Percentiles rank a stretch among this genome's conserved stretches.
These are phyloP conservation scores for Plectosphaerella sp. DNA, from an alignment of 2,329 filamentous ascomycete genomes.

Conservation along the genomic window DNA sequence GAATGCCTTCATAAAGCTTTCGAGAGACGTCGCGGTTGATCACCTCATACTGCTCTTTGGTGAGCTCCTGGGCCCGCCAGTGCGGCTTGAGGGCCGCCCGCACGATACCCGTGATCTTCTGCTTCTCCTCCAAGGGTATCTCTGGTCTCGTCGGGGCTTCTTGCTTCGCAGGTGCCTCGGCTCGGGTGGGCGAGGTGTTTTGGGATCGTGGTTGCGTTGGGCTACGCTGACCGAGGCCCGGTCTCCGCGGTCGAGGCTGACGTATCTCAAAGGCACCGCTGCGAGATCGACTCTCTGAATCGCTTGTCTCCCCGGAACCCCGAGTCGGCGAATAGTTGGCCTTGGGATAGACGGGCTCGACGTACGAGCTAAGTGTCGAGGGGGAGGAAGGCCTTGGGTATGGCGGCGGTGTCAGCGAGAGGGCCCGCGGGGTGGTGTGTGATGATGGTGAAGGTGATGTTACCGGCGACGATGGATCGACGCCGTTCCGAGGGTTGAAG, in stretches of 20 bases:
- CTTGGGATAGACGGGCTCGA: slow-evolving; percentile 70
- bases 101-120: slow-evolving; percentile 85
- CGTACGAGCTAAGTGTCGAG: slow-evolving; percentile 63
- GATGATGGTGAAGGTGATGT: slow-evolving; percentile 62
- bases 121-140: slow-evolving; percentile 79
- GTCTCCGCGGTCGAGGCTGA: slow-evolving; percentile 46
- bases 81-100: slow-evolving; percentile 76
- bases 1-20: slow-evolving; percentile 72
- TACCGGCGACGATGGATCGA: slow-evolving; percentile 54
- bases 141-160: slow-evolving; percentile 60
- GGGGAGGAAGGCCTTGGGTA: slow-evolving; percentile 62
- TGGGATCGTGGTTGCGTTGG: slow-evolving; percentile 38
- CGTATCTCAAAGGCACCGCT: slow-evolving; percentile 41
- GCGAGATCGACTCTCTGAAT: slow-evolving; percentile 32
- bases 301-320: slow-evolving; percentile 38
- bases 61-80: slow-evolving; percentile 70
- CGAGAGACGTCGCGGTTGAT: slow-evolving; percentile 90
- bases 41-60: slow-evolving; percentile 83
- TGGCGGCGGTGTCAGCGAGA: slow-evolving; percentile 67
- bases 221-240: slow-evolving; percentile 33
- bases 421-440: slow-evolving; percentile 61
- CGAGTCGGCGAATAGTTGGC: slow-evolving; percentile 66
- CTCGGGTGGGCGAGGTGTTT: slow-evolving; percentile 66
- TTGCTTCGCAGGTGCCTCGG: slow-evolving; percentile 39
- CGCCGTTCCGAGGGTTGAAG: slow-evolving; percentile 23